These are phyloP conservation scores for Ganoderma resinaceum DNA, from an alignment of 1,284 basidiomycete genomes.

Conservation along the genomic window DNA sequence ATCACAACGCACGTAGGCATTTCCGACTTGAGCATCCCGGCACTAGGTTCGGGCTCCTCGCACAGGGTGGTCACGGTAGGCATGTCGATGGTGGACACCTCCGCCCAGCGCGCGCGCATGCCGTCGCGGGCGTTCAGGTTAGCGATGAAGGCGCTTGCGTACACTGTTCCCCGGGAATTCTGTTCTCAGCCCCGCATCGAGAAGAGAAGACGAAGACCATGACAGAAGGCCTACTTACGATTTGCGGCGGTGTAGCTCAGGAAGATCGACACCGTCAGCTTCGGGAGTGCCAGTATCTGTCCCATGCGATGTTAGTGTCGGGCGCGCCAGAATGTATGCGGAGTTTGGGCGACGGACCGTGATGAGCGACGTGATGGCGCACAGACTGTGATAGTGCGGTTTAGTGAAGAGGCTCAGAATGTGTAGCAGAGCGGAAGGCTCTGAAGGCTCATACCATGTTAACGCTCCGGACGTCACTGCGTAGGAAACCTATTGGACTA, in stretches of 20 bases:
- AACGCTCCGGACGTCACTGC: not conserved
- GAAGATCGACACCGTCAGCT: not conserved
- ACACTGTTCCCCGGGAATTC: not conserved
- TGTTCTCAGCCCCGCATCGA: too few species aligned
- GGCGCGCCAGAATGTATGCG: not conserved
- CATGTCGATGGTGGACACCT: constrained; percentile 1
- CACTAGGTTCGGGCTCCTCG: not conserved
- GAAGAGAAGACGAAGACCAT: not conserved
- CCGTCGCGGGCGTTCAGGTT: constrained; percentile 10
- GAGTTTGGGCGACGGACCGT: not conserved
- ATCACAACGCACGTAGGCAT: not conserved
- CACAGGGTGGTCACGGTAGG: not conserved
- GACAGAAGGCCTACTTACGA: not conserved
- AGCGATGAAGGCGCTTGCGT: constrained; percentile 3
- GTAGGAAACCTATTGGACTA: not conserved
- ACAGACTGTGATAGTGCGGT: not conserved
- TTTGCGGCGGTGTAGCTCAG: not conserved
- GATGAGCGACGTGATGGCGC: not conserved
- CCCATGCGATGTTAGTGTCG: not conserved
- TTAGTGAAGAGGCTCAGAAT: not conserved
- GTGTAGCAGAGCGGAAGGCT: not conserved
- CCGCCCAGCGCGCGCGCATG: constrained; percentile 9
- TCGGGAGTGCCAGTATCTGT: not conserved
- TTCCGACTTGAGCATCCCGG: not conserved
- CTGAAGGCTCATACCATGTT: constrained; percentile 1